Conservation (phyloP, 345 rosid species). For the Crucihimalaya himalaica region DNA sequence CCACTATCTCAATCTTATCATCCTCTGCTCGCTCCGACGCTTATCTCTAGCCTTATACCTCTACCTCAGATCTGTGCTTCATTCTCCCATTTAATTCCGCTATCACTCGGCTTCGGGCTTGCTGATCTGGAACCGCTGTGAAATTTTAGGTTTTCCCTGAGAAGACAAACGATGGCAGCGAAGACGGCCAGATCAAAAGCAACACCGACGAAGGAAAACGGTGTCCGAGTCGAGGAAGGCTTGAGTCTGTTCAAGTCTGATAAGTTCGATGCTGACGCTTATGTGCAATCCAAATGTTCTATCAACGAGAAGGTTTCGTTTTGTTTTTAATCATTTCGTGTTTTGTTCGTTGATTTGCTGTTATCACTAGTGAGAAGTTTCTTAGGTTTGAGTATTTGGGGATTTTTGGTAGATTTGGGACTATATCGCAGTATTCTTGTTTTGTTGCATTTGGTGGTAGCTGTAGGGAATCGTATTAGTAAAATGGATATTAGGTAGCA, state of each 20-base stretch:
- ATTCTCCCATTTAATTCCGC: background rate
- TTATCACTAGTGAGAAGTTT: background rate
- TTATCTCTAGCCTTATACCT: background rate
- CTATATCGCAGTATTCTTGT: background rate
- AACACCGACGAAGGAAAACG: constrained; percentile 72
- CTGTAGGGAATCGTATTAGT: background rate
- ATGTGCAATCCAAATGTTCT: constrained; percentile 91
- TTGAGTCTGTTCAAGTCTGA: constrained; percentile 86
- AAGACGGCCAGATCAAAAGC: constrained; percentile 67
- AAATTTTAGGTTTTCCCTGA: constrained; percentile 11
- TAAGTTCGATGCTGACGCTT: constrained; percentile 86
- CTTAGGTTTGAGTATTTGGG: background rate
- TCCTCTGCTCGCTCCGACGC: background rate
- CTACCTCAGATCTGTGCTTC: constrained; percentile 29
- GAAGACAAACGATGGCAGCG: constrained; percentile 52
- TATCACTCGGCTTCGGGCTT: background rate
- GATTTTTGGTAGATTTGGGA: background rate
- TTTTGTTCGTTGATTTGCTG: background rate
- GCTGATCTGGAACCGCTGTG: constrained; percentile 24
- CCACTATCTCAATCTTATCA: constrained; percentile 8
- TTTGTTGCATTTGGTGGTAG: background rate
- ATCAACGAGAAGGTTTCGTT: constrained; percentile 85
- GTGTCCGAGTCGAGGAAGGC: constrained; percentile 78
- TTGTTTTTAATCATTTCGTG: background rate
- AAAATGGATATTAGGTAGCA: background rate